These are phyloP conservation scores for Candida incommunis DNA, from an alignment of 805 yeast genomes.

Conservation along the genomic window DNA sequence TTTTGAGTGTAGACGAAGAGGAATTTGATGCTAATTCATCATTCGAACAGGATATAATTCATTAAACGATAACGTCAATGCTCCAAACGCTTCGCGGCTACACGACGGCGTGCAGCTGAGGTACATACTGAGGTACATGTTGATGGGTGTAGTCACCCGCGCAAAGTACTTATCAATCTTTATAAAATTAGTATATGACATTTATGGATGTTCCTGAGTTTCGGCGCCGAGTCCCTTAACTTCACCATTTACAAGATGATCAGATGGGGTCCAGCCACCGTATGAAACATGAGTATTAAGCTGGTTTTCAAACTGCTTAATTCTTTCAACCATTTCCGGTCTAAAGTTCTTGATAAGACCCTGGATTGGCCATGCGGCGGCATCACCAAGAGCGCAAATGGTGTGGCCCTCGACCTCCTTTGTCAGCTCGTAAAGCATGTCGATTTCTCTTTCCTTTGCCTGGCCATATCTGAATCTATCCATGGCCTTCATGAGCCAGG, in stretches of 20 bases:
- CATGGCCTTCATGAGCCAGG: conserved; percentile 77
- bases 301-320: conserved; percentile 41
- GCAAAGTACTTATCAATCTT: too few relatives aligned
- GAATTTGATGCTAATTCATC: not conserved
- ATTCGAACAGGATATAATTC: not conserved
- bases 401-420: conserved; percentile 87
- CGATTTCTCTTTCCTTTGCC: conserved; percentile 70
- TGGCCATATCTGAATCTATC: conserved; percentile 67
- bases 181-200: too few relatives aligned
- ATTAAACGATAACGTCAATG: too few relatives aligned
- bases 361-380: conserved; percentile 89
- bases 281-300: conserved; percentile 33
- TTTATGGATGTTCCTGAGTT: too few relatives aligned
- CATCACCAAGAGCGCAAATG: conserved; percentile 85
- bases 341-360: conserved; percentile 76
- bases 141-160: too few relatives aligned
- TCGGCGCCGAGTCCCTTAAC: conserved; percentile 27
- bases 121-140: too few relatives aligned
- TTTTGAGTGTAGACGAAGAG: not conserved
- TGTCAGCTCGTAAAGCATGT: conserved; percentile 69
- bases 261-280: conserved; percentile 69
- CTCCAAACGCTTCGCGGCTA: too few relatives aligned
- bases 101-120: too few relatives aligned
- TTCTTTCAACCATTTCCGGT: conserved; percentile 68
- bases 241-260: conserved; percentile 45